Evolutionary conservation across 208 protist genomes (phyloP).

Genomic region (Strigomonas culicis): DNA sequence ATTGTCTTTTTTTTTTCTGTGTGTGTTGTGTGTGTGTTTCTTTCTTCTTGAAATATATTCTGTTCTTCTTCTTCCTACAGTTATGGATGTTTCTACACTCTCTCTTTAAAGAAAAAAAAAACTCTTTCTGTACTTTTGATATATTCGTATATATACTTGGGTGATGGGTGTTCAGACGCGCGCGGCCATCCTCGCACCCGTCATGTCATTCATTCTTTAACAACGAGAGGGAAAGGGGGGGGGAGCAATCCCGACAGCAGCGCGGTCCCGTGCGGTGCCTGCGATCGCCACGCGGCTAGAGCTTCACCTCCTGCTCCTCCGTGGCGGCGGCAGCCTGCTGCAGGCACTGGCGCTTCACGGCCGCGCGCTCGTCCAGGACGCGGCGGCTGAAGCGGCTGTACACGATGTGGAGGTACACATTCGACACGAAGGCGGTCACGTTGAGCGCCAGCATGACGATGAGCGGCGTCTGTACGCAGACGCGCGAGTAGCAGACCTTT

Average conservation of each 20-base stretch:
- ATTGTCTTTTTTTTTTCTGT: constrained; percentile 7
- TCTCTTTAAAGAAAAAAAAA: background rate
- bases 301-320: background rate
- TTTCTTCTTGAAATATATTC: background rate
- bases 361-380: constrained; percentile 39
- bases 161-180: background rate
- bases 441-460: constrained; percentile 43
- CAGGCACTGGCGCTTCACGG: constrained; percentile 16
- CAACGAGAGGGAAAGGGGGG: too few relatives aligned
- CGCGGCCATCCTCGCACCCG: background rate
- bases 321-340: constrained; percentile 1
- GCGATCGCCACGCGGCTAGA: too few relatives aligned
- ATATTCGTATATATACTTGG: background rate
- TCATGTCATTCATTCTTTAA: constrained; percentile 3
- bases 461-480: constrained; percentile 48
- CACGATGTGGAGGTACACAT: constrained; percentile 37
- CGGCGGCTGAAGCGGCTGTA: constrained; percentile 27
- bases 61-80: constrained; percentile 1
- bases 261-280: too few relatives aligned
- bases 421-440: constrained; percentile 27
- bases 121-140: background rate
- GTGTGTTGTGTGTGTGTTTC: constrained; percentile 1
- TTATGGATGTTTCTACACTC: too few relatives aligned
- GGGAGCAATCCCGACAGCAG: too few relatives aligned
- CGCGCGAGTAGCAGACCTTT: constrained; percentile 24